Percentiles rank a stretch among this genome's conserved stretches.
Conservation (phyloP, 2,329 filamentous ascomycete species). For the Colletotrichum sp. region DNA sequence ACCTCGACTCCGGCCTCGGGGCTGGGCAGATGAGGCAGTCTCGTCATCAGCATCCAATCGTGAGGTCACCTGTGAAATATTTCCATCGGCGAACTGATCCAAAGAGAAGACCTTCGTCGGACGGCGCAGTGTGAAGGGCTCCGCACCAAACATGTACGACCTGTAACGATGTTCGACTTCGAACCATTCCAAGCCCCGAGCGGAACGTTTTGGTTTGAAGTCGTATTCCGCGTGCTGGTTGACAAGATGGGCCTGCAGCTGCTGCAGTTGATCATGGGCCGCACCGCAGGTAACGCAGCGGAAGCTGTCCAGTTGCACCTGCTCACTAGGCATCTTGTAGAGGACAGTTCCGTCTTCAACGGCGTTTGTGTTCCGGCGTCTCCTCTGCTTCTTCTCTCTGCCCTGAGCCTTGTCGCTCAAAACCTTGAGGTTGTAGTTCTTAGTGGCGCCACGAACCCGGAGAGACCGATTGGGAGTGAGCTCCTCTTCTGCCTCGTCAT, state of each 20-base stretch:
- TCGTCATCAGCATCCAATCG: slow-evolving; percentile 41
- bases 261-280: slow-evolving; percentile 50
- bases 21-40: not conserved
- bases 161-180: slow-evolving; percentile 39
- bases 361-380: slow-evolving; percentile 28
- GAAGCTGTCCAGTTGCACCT: slow-evolving; percentile 53
- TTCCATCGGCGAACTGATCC: slow-evolving; percentile 47
- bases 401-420: slow-evolving; percentile 64
- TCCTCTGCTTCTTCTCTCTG: slow-evolving; percentile 52
- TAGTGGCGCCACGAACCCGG: slow-evolving; percentile 49
- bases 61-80: slow-evolving; percentile 50
- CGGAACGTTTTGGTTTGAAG: slow-evolving; percentile 42
- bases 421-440: slow-evolving; percentile 65
- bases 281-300: slow-evolving; percentile 57
- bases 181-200: slow-evolving; percentile 38
- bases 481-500: slow-evolving; percentile 51
- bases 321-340: slow-evolving; percentile 49
- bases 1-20: not conserved
- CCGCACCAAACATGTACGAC: slow-evolving; percentile 32
- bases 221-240: slow-evolving; percentile 50
- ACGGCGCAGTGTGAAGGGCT: slow-evolving; percentile 47
- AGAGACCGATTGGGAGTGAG: slow-evolving; percentile 58
- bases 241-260: slow-evolving; percentile 55
- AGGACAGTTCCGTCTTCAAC: slow-evolving; percentile 47
- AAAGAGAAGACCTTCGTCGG: slow-evolving; percentile 50